Percentiles rank a stretch among this genome's conserved stretches.
These are phyloP conservation scores for Basipetospora sp. DNA, from an alignment of 2,329 filamentous ascomycete species.

Conservation along the genomic window DNA sequence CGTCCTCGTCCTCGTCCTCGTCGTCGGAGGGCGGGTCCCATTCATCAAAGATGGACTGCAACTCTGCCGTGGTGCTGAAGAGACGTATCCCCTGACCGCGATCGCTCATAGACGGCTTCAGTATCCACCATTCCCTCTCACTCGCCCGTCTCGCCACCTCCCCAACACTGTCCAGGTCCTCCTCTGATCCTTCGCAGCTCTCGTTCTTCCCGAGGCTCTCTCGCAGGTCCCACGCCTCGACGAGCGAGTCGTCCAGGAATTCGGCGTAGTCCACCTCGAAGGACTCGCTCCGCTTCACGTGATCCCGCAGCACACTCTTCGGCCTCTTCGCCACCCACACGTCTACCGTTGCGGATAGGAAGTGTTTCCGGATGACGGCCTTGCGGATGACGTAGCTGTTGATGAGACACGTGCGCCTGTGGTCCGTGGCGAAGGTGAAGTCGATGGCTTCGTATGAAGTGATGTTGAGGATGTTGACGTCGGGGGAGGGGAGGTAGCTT, in stretches of 20 bases:
- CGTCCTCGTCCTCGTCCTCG: constrained; percentile 54
- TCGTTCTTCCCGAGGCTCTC: constrained; percentile 61
- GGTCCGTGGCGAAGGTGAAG: constrained; percentile 56
- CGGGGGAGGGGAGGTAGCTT: constrained; percentile 19
- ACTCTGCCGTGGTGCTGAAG: constrained; percentile 69
- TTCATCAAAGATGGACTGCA: constrained; percentile 77
- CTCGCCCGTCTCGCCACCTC: neutral
- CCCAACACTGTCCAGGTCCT: constrained; percentile 1
- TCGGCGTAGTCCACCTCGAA: constrained; percentile 96
- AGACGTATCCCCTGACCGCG: constrained; percentile 82
- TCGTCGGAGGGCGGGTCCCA: constrained; percentile 63
- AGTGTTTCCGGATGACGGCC: constrained; percentile 91
- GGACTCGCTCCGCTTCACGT: constrained; percentile 65
- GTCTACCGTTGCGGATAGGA: constrained; percentile 66
- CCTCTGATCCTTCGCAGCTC: constrained; percentile 8
- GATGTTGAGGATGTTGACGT: constrained; percentile 55
- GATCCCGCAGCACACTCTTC: constrained; percentile 46
- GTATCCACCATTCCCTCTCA: constrained; percentile 79
- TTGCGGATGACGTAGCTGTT: constrained; percentile 95
- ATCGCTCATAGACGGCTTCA: constrained; percentile 97
- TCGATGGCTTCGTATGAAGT: constrained; percentile 75
- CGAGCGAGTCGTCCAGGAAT: constrained; percentile 82
- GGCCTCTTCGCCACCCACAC: constrained; percentile 81
- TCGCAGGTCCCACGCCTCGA: constrained; percentile 77
- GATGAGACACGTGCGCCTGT: constrained; percentile 49